Conservation (phyloP, 1,284 basidiomycete species). For the Ceratobasidium sp. region DNA sequence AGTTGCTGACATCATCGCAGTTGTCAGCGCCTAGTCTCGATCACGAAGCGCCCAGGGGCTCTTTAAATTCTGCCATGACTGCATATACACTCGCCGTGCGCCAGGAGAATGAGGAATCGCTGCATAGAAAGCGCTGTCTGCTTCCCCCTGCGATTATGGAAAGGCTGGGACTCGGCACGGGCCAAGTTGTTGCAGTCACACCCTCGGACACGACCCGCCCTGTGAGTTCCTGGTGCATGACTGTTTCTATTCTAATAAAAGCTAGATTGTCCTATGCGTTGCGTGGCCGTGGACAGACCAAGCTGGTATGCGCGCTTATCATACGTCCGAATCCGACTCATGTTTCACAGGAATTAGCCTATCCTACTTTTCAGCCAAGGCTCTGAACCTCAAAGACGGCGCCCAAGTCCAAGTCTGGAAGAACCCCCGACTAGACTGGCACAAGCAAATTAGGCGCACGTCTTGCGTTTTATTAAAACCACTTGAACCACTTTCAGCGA, state of each 20-base stretch:
- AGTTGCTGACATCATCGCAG: slow-evolving; percentile 12
- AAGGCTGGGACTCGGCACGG: slow-evolving; percentile 21
- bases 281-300: slow-evolving; percentile 25
- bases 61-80: slow-evolving; percentile 23
- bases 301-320: not conserved
- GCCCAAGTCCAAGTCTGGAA: slow-evolving; percentile 26
- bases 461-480: not conserved
- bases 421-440: not conserved
- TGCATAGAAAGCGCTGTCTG: slow-evolving; percentile 15
- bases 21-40: not conserved
- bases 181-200: slow-evolving; percentile 9
- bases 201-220: not conserved
- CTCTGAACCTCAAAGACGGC: slow-evolving; percentile 7
- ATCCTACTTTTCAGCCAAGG: slow-evolving; percentile 16
- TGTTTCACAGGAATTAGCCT: slow-evolving; percentile 23
- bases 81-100: slow-evolving; percentile 31
- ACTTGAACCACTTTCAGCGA: not conserved
- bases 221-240: not conserved
- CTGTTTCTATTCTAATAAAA: not conserved
- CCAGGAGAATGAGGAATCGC: slow-evolving; percentile 12
- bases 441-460: not conserved
- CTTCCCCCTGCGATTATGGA: slow-evolving; percentile 2
- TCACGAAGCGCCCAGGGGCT: slow-evolving; percentile 12
- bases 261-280: slow-evolving; percentile 16
- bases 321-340: not conserved